These are phyloP conservation scores for Suillus subalutaceus DNA, from an alignment of 768 basidiomycete species.

Conservation along the genomic window DNA sequence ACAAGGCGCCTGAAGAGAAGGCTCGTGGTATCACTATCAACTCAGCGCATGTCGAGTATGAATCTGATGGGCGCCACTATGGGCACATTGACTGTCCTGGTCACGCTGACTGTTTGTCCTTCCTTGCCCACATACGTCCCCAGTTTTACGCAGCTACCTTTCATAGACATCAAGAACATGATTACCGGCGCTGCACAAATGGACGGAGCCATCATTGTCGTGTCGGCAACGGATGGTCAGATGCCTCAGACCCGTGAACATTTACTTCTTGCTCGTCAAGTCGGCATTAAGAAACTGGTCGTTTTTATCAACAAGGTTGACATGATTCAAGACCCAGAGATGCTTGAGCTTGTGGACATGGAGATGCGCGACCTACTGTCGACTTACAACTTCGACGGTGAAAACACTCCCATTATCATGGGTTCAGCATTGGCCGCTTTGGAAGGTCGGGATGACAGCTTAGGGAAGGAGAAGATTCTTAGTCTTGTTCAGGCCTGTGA, in stretches of 20 bases:
- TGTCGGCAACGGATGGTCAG: conserved; percentile 98
- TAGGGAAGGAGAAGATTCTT: conserved; percentile 78
- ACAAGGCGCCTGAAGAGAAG: conserved; percentile 99
- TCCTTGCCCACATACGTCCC: conserved; percentile 10
- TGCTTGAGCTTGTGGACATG: conserved; percentile 99
- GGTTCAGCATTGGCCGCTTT: conserved; percentile 96
- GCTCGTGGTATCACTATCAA: conserved; percentile 99
- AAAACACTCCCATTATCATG: conserved; percentile 97
- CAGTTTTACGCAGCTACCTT: conserved; percentile 13
- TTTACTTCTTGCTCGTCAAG: conserved; percentile 94
- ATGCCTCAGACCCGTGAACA: conserved; percentile 99
- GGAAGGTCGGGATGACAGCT: conserved; percentile 79
- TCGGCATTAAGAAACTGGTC: conserved; percentile 95
- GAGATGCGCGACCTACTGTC: conserved; percentile 97
- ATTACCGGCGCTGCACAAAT: conserved; percentile 99
- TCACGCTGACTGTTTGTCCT: conserved; percentile 84
- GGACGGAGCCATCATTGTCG: conserved; percentile 95
- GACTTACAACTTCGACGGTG: conserved; percentile 95
- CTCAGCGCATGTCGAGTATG: conserved; percentile 98
- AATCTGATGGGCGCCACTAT: conserved; percentile 87
- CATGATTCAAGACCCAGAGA: conserved; percentile 93
- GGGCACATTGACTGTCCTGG: conserved; percentile 98
- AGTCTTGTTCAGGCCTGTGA: conserved; percentile 89
- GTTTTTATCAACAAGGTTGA: conserved; percentile 99
- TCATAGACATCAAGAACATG: conserved; percentile 93